Base-by-base conservation (phyloP, 1,284 basidiomycete genomes). In the Ceratobasidium sp. region DNA sequence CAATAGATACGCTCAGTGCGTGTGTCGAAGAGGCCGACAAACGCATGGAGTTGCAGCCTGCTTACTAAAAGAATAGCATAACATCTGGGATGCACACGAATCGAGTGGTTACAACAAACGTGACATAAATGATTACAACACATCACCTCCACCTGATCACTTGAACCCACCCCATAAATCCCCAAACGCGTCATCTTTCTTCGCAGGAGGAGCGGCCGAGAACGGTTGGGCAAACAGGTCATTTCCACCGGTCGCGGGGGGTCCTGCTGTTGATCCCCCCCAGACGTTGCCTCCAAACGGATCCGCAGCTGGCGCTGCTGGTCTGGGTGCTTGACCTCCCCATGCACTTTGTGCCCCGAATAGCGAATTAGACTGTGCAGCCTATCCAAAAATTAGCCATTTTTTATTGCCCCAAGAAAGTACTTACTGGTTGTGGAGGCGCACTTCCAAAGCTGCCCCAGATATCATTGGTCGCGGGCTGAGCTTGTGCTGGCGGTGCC, bases 101-200 rank as follows among this genome's bases (percentile, higher is more conserved):
- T 48, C 68, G 58, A 71, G 68, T 59, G 68, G 48, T 71, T 54
- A 59, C 46, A 59, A 37, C 16, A 59, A 41, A 19, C 41, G 27
- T 71, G 41, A 31, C 54, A 41, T 31, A 59, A 71, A 48, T 27
- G 31, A 71, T 27, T 48, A 56, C 41, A 49, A 59, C 53, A 59
- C 41, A 59, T 49, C 56, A 59, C 46, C 65, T 71, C 68, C 27
- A 59, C 29, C 13, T 22, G 13, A 22, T 80, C 85, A 91, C 84
- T 92, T 92, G 82, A 92, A 92, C 53, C 89, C 87, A 62, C 91
- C 90, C 92, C 92, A 93, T 62, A 93, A 81, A 81, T 93, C 92
- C 3, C 90, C 90, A 80, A 93, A 93, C 6, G 84, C 88, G 79
- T 93, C 92, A 77, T 93, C 90, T 81, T 92, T 90, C 84, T 91